These are phyloP conservation scores for Talaromyces nanjingensis DNA, from an alignment of 495 filamentous ascomycete genomes.

Conservation along the genomic window DNA sequence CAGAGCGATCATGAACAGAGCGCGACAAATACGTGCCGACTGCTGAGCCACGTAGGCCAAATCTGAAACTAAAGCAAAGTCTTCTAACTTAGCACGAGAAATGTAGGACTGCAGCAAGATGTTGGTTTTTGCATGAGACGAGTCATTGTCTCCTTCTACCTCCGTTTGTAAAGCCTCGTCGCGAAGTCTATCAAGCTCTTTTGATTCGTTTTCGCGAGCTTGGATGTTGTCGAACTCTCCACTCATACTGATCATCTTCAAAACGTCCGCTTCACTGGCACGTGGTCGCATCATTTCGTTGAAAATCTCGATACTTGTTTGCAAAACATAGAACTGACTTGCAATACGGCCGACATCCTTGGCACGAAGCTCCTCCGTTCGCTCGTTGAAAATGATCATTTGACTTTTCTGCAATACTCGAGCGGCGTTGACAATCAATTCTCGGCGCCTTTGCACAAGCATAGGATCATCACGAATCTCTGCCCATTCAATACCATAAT, in stretches of 20 bases:
- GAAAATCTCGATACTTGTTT: constrained; percentile 91
- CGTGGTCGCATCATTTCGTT: constrained; percentile 80
- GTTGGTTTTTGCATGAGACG: constrained; percentile 86
- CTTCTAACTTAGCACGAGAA: constrained; percentile 77
- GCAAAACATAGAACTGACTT: constrained; percentile 91
- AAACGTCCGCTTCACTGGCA: constrained; percentile 78
- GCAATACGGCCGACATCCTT: constrained; percentile 96
- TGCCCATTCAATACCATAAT: constrained; percentile 95
- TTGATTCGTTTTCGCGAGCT: constrained; percentile 75
- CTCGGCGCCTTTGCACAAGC: constrained; percentile 71
- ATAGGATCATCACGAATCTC: constrained; percentile 81
- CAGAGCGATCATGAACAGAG: constrained; percentile 94
- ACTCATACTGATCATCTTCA: constrained; percentile 92
- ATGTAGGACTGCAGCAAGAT: constrained; percentile 93
- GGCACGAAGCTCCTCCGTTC: constrained; percentile 78
- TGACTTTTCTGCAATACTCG: constrained; percentile 79
- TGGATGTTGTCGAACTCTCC: constrained; percentile 98
- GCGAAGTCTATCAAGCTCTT: constrained; percentile 63
- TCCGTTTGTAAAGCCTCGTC: constrained; percentile 63
- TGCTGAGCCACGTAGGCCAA: constrained; percentile 94
- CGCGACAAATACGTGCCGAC: constrained; percentile 85
- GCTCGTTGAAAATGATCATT: constrained; percentile 98
- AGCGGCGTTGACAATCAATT: constrained; percentile 82
- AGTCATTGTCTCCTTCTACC: constrained; percentile 66
- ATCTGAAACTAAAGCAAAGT: constrained; percentile 89